These are phyloP conservation scores for Stachybotrys chlorohalonatus DNA, from an alignment of 2,329 filamentous ascomycete species.

Conservation along the genomic window DNA sequence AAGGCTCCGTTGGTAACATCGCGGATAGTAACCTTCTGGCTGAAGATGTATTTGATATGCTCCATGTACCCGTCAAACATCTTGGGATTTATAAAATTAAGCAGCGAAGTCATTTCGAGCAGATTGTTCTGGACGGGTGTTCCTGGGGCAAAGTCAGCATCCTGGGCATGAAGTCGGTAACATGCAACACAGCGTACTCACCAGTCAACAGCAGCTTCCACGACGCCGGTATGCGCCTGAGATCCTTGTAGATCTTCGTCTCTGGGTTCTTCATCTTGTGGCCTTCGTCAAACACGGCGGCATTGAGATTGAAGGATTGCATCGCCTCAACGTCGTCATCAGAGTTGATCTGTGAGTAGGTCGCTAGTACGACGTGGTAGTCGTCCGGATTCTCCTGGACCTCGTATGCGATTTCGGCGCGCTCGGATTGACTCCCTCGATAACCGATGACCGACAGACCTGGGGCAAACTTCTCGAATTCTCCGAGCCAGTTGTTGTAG, in stretches of 20 bases:
- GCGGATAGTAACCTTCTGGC: conserved; percentile 78
- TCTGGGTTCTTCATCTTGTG: conserved; percentile 86
- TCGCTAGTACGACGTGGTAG: conserved; percentile 55
- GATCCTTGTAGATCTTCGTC: conserved; percentile 70
- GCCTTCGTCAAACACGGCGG: conserved; percentile 82
- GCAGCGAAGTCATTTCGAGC: conserved; percentile 78
- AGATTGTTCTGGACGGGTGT: conserved; percentile 94
- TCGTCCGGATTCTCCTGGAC: conserved; percentile 54
- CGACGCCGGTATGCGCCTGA: conserved; percentile 67
- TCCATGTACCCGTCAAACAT: conserved; percentile 72
- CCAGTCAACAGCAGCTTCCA: conserved; percentile 70
- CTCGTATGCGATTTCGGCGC: conserved; percentile 57
- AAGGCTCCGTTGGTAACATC: conserved; percentile 74
- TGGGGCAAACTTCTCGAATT: conserved; percentile 83
- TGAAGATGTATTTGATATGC: conserved; percentile 79
- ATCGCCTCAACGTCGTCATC: conserved; percentile 42
- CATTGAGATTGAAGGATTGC: conserved; percentile 37
- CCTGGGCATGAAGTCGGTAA: not conserved
- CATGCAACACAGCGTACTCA: conserved; percentile 5
- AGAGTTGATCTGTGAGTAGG: conserved; percentile 49
- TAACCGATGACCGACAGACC: conserved; percentile 64
- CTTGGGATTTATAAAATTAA: conserved; percentile 87
- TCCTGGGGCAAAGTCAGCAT: conserved; percentile 45
- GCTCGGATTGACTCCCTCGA: conserved; percentile 55
- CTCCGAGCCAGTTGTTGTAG: conserved; percentile 88